Base-by-base conservation (phyloP, 352 stramenopile genomes). In the Phytophthora melonis region DNA sequence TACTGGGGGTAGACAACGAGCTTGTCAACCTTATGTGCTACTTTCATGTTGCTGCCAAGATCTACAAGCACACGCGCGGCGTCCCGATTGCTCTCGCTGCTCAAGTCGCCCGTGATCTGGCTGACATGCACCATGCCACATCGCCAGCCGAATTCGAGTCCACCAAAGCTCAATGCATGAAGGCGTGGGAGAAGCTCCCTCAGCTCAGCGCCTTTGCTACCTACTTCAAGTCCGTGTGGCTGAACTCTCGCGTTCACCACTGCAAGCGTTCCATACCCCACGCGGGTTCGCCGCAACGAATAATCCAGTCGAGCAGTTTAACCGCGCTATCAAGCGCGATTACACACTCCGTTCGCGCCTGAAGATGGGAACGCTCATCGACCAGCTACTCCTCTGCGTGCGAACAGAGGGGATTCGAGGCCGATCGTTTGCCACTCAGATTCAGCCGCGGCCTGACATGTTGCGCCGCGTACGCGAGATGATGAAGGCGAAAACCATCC, bases 301-400 rank as follows among this genome's bases (percentile, higher is more conserved):
- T 9, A 65, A 65, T 30, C 54, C 41, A 7, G 43, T 64, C 1
- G 32, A 60, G 27, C 45, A 70, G 30, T 65, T 65, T 4, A 64
- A 70, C 16, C 41, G 53, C 9, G n/a, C 34, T 13, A 55, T 59
- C 23, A 68, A 60, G n/a, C n/a, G n/a, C n/a, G n/a, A n/a, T n/a
- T n/a, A n/a, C n/a, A n/a, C n/a, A n/a, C n/a, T n/a, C n/a, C n/a
- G n/a, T n/a, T n/a, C n/a, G n/a, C n/a, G n/a, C n/a, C n/a, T n/a
- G n/a, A n/a, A n/a, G n/a, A n/a, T n/a, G n/a, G n/a, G n/a, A n/a
- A n/a, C n/a, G n/a, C n/a, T n/a, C n/a, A n/a, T n/a, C n/a, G n/a
- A n/a, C n/a, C n/a, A n/a, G n/a, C n/a, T n/a, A n/a, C n/a, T n/a
- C n/a, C n/a, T n/a, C n/a, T n/a, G n/a, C n/a, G n/a, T n/a, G n/a